Evolutionary conservation across 2,329 filamentous ascomycete species (phyloP), one percentile per base, ranked within the genome.

Genomic region (Nannizziopsis barbatae): DNA sequence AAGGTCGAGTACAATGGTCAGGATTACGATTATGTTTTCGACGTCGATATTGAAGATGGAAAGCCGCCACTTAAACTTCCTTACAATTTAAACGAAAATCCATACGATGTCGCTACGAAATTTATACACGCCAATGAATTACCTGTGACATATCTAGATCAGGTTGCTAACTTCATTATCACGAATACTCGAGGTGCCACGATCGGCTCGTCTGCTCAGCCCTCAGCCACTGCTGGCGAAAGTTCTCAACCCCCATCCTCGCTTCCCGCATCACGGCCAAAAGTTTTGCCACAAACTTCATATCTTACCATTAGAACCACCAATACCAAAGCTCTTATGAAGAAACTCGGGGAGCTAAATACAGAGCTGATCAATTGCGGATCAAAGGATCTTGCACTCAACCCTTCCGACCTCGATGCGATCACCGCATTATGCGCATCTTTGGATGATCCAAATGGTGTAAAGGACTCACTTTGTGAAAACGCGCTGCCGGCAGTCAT

Each of bases 21-120:
- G 61, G 85, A 90, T 52, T 98, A 94, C 63, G 92, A 98, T 62
- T 95, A 84, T 59, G 89, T 98, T 7, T 96, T 96, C 57, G 89
- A 95, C 60, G 89, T 95, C 20, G 89, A 95, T 58, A 93, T 95
- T 53, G 86, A 95, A 63, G 90, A 95, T 59, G 90, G 88, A 45
- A 90, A 93, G 60, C 89, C 90, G 10, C 80, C 90, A 0, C 72
- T 96, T 40, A 95, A 95, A 65, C 74, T 96, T n/a, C 88, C 90
- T 0, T 96, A 85, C 68, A 95, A 96, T 62, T 75, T 90, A 10
- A 87, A 84, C 1, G 84, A 95, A 62, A 95, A 95, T 57, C 86
- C 88, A 0, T 96, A 93, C 64, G 86, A 95, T 57, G 83, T 84
- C 2, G 90, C 92, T 0, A 86, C 84, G 32, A 95, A 87, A 61